Conservation (phyloP, 106 monocot genomes). For the Amphibolis antarctica region DNA sequence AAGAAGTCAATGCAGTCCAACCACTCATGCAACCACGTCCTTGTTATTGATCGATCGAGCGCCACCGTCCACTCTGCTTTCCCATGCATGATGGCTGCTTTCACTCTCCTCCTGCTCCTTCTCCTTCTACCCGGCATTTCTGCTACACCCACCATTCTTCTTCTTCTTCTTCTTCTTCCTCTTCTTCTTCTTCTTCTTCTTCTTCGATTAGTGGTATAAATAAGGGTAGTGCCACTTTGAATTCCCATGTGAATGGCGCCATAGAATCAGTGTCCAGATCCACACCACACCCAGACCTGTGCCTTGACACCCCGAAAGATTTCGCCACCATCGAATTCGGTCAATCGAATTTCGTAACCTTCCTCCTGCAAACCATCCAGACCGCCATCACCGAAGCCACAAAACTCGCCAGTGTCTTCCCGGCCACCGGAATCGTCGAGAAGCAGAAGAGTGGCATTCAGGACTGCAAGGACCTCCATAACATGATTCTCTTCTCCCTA, state of each 20-base stretch:
- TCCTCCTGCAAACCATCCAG: conserved; percentile 27
- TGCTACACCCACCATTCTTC: background rate
- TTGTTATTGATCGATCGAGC: too few relatives aligned
- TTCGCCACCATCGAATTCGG: conserved; percentile 34
- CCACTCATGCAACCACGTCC: too few relatives aligned
- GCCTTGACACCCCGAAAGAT: conserved; percentile 45
- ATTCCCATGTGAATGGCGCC: background rate
- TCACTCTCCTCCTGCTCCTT: too few relatives aligned
- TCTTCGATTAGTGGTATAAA: background rate
- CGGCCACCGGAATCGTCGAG: conserved; percentile 23
- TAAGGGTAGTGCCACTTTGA: background rate
- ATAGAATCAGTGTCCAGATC: conserved; percentile 30
- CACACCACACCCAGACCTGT: conserved; percentile 52
- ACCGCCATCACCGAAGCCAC: conserved; percentile 35
- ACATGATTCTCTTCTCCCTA: conserved; percentile 42
- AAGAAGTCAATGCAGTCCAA: too few relatives aligned
- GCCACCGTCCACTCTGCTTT: too few relatives aligned
- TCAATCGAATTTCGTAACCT: conserved; percentile 30
- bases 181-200: background rate
- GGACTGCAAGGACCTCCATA: conserved; percentile 74
- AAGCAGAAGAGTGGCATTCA: conserved; percentile 35
- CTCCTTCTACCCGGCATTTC: too few relatives aligned
- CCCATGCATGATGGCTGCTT: too few relatives aligned
- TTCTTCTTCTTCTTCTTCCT: background rate
- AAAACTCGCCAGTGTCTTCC: conserved; percentile 14